Conservation (phyloP, 139 green algal genomes). For the Chlamydomonas schloesseri region DNA sequence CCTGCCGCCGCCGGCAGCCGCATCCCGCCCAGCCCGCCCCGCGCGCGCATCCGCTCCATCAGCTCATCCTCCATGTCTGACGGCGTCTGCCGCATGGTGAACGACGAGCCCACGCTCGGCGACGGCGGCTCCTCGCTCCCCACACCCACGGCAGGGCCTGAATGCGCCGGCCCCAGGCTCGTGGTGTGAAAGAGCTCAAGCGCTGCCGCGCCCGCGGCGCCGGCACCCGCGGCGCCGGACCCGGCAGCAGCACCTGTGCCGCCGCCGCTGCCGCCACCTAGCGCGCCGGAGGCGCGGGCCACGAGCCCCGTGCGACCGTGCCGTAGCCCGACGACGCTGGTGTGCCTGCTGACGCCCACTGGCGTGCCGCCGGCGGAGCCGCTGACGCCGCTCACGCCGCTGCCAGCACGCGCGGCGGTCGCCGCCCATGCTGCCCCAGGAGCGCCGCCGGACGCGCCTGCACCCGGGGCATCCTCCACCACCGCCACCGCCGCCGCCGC, state of each 20-base stretch:
- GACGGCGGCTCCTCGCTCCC: neutral
- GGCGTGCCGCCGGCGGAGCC: constrained; percentile 28
- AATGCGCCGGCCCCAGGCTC: too few relatives aligned
- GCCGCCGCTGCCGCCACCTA: too few relatives aligned
- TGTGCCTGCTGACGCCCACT: neutral
- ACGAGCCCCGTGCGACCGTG: neutral
- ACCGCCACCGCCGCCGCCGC: neutral
- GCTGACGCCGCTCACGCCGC: neutral
- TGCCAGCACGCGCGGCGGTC: neutral
- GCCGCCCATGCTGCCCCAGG: too few relatives aligned
- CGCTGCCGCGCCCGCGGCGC: too few relatives aligned
- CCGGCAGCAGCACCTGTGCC: too few relatives aligned
- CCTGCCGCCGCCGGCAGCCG: neutral
- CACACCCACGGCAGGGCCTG: neutral
- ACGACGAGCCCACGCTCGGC: neutral
- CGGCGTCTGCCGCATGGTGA: constrained; percentile 30
- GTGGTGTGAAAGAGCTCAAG: constrained; percentile 1
- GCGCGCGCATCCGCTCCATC: neutral
- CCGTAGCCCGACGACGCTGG: neutral
- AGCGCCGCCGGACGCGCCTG: neutral
- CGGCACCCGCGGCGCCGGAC: too few relatives aligned
- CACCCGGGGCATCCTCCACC: too few relatives aligned
- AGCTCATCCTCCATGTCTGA: constrained; percentile 27
- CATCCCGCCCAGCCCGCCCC: neutral
- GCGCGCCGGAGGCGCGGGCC: too few relatives aligned